Percentiles rank a stretch among this genome's conserved stretches.
phyloP scores from a whole-genome alignment of 805 yeast genomes.

The Lachancea nothofagi region DNA sequence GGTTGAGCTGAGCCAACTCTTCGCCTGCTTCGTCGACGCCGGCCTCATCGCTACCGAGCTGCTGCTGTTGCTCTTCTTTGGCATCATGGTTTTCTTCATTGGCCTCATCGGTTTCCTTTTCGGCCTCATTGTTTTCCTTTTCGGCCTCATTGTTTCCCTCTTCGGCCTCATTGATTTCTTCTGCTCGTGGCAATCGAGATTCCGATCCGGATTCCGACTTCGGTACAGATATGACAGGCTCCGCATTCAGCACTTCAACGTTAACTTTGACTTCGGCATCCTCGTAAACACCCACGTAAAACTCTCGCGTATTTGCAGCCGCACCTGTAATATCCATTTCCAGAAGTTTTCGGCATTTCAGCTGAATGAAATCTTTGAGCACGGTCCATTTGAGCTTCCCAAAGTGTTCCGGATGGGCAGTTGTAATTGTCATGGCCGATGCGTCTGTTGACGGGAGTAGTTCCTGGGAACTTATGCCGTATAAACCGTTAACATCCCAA shows the following conservation, averaged over 20 bases:
- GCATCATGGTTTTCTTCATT: too few relatives aligned
- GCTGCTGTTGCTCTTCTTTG: too few relatives aligned
- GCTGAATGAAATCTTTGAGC: slow-evolving; percentile 35
- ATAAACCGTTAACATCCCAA: slow-evolving; percentile 15
- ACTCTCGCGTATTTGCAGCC: slow-evolving; percentile 28
- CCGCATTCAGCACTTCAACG: slow-evolving; percentile 1
- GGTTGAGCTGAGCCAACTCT: background rate
- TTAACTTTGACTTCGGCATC: slow-evolving; percentile 17
- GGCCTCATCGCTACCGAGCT: too few relatives aligned
- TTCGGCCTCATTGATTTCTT: slow-evolving; percentile 10
- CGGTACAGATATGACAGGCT: background rate
- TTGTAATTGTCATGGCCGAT: slow-evolving; percentile 12
- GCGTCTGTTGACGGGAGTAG: background rate
- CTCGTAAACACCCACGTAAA: slow-evolving; percentile 34
- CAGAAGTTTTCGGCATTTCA: slow-evolving; percentile 28
- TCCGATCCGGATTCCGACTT: background rate
- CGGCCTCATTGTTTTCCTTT: slow-evolving; percentile 14
- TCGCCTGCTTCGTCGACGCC: background rate
- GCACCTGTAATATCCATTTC: slow-evolving; percentile 11
- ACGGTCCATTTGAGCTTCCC: slow-evolving; percentile 35
- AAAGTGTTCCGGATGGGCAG: slow-evolving; percentile 24
- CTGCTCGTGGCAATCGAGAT: slow-evolving; percentile 2
- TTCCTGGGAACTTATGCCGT: slow-evolving; percentile 5
- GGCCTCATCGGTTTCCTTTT: background rate
- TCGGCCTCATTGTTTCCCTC: slow-evolving; percentile 12